A percentile compares a stretch with the other conserved stretches of the same genome.
phyloP scores from a whole-genome alignment of 2,329 filamentous ascomycete genomes.

The Botrytis galanthina region DNA sequence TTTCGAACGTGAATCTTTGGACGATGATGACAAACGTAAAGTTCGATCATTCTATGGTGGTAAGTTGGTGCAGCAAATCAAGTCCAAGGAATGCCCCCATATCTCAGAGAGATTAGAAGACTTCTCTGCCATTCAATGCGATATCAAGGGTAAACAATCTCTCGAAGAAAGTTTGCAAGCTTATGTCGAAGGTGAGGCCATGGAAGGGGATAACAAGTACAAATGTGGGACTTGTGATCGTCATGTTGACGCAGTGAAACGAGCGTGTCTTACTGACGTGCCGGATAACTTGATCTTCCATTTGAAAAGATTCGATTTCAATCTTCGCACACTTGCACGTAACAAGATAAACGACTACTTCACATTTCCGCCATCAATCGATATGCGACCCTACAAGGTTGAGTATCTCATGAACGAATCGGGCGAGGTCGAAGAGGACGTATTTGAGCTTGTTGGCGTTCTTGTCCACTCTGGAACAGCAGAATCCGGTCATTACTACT shows the following conservation, averaged over 20 bases:
- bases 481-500: conserved; percentile 96
- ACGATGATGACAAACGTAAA: conserved; percentile 63
- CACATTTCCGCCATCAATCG: conserved; percentile 76
- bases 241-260: conserved; percentile 90
- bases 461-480: conserved; percentile 91
- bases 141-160: conserved; percentile 86
- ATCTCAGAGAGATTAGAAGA: conserved; percentile 87
- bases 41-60: conserved; percentile 88
- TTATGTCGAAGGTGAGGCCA: conserved; percentile 94
- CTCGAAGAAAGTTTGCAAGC: conserved; percentile 86
- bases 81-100: conserved; percentile 90
- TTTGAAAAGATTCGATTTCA: conserved; percentile 83
- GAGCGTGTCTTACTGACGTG: conserved; percentile 86
- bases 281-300: conserved; percentile 96
- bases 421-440: conserved; percentile 59
- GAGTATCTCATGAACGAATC: conserved; percentile 69
- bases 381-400: conserved; percentile 89
- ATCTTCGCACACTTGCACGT: conserved; percentile 70
- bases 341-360: conserved; percentile 97
- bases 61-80: conserved; percentile 89
- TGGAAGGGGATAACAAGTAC: conserved; percentile 99
- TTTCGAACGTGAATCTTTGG: conserved; percentile 78
- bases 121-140: conserved; percentile 92
- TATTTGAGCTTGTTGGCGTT: conserved; percentile 92
- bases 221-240: conserved; percentile 88